Conservation (phyloP, 176 grass and related monocot genomes). For the Dendrocalamus sinicus region DNA sequence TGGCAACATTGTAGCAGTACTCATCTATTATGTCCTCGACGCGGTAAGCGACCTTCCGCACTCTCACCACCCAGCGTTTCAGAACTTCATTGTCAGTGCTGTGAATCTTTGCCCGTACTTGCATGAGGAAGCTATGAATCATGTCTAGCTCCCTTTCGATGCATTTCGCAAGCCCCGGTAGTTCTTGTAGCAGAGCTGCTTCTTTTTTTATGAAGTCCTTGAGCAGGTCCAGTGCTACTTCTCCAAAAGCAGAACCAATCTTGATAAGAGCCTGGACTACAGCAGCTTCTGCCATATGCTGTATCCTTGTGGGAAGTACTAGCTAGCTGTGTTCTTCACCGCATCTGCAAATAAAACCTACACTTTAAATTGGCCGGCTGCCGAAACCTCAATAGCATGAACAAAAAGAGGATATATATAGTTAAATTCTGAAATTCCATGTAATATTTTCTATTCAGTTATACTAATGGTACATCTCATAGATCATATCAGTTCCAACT, state of each 20-base stretch:
- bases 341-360: not conserved
- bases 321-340: not conserved
- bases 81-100: conserved; percentile 8
- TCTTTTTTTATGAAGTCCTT: not conserved
- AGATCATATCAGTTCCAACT: not conserved
- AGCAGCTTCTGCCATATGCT: conserved; percentile 1
- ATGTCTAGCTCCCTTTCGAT: not conserved
- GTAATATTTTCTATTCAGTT: not conserved
- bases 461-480: not conserved
- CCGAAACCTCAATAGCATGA: not conserved
- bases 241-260: conserved; percentile 5
- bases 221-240: not conserved
- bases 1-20: not conserved
- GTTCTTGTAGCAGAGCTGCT: not conserved
- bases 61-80: conserved; percentile 16
- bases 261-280: conserved; percentile 1
- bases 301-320: not conserved
- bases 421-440: not conserved
- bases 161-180: not conserved
- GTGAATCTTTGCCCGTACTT: not conserved
- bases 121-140: not conserved
- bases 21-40: conserved; percentile 5
- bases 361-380: not conserved
- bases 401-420: not conserved
- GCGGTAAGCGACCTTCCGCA: not conserved